Evolutionary conservation across 2,329 filamentous ascomycete genomes (phyloP), one percentile per base, ranked within the genome.

Genomic region (Fusarium nygamai): DNA sequence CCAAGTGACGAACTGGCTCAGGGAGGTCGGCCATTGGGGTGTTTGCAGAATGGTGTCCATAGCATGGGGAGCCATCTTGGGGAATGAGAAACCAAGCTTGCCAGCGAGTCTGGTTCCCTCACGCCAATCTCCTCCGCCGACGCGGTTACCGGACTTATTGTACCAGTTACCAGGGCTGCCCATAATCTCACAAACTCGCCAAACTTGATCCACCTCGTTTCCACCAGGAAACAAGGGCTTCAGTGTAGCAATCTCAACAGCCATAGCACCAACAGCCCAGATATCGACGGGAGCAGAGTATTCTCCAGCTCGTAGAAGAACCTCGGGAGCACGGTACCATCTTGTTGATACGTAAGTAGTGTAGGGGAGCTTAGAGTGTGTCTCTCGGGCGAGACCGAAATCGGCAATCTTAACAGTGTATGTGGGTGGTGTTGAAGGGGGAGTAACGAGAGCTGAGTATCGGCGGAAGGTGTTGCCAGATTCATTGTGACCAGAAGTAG

Each of bases 361-460:
- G 84, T 98, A 99, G 0, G 96, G 95, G 44, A 97, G 88, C 82
- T 96, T 97, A 3, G 96, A 98, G 81, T 98, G 95, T 1, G 95
- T 99, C 84, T 99, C 96, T 78, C 96, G 90, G n/a, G 96, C 96
- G 22, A 99, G 90, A 74, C 96, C 96, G 84, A 99, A 99, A 82
- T 99, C 96, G 79, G 96, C 96, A 78, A 99, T 98, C 86, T 99
- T 99, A 78, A 99, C 96, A 0, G 95, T 96, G 84, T 98, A 99
- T 4, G 92, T 89, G 6, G 96, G 94, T 27, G 96, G 96, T 31
- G 96, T 98, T 6, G 96, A 97, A 11, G 96, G 96, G 10, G 96
- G 96, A 20, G 96, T 98, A 76, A 98, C 94, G 71, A 98, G 88
- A 13, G 94, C 90, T 1, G 96, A 98, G 83, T 99, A 99, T 78